Conservation (phyloP, 2,329 filamentous ascomycete species). For the Aspergillus sergii region DNA sequence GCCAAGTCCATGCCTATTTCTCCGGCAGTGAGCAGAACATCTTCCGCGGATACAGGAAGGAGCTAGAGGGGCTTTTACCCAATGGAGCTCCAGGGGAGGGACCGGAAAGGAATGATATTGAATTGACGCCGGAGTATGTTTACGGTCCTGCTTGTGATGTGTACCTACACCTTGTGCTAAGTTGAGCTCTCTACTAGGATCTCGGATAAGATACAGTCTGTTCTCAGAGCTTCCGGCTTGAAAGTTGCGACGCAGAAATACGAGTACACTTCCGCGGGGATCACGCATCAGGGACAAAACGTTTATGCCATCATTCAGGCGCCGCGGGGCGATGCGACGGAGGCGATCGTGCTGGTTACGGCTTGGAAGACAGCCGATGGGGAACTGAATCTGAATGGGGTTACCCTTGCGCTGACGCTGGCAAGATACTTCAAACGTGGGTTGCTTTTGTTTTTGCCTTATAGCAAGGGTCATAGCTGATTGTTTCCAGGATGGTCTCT, state of each 20-base stretch:
- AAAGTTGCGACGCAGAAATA: slow-evolving; percentile 90
- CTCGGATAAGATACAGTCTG: slow-evolving; percentile 72
- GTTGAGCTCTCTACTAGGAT: slow-evolving; percentile 37
- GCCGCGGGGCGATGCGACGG: slow-evolving; percentile 91
- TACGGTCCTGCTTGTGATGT: not conserved
- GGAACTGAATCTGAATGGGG: slow-evolving; percentile 80
- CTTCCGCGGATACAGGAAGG: slow-evolving; percentile 84
- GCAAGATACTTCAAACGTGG: slow-evolving; percentile 89
- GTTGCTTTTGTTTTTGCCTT: slow-evolving; percentile 20
- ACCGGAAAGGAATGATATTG: slow-evolving; percentile 16
- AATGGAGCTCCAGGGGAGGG: slow-evolving; percentile 16
- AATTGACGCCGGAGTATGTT: slow-evolving; percentile 34
- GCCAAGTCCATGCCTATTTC: slow-evolving; percentile 98
- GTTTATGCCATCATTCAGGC: slow-evolving; percentile 92
- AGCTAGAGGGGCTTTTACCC: slow-evolving; percentile 62
- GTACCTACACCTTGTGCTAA: slow-evolving; percentile 15
- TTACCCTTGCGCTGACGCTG: slow-evolving; percentile 82
- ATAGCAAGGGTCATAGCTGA: slow-evolving; percentile 18
- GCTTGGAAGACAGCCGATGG: slow-evolving; percentile 83
- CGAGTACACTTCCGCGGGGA: slow-evolving; percentile 77
- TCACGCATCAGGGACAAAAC: slow-evolving; percentile 78
- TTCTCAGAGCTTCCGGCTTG: slow-evolving; percentile 77
- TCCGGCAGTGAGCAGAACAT: slow-evolving; percentile 94
- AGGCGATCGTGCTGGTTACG: slow-evolving; percentile 90
- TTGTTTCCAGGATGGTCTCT: slow-evolving; percentile 74